Percentiles rank a stretch among this genome's conserved stretches.
Evolutionary conservation across 2,329 filamentous ascomycete species (phyloP).

Genomic region (Mycosphaerella sp.): DNA sequence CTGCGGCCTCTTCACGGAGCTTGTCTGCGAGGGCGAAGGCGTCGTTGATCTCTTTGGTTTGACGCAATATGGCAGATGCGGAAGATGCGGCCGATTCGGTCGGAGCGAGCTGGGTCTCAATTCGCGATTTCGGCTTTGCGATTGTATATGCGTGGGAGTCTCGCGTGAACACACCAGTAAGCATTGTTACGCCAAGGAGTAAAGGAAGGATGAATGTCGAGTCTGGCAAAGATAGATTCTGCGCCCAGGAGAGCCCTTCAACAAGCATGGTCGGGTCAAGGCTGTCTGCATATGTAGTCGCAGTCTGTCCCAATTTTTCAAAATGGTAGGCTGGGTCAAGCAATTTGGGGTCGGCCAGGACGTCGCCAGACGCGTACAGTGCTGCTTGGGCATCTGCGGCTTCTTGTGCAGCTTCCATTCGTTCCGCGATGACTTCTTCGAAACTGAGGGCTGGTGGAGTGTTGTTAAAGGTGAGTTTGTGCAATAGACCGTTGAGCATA

Average conservation of each 20-base stretch:
- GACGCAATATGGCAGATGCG: too few species aligned
- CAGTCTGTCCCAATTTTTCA: slow-evolving; percentile 1
- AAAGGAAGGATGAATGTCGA: slow-evolving; percentile 34
- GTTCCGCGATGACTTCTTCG: slow-evolving; percentile 5
- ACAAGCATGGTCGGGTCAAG: slow-evolving; percentile 48
- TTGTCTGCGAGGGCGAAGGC: slow-evolving; percentile 11
- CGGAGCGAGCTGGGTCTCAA: too few species aligned
- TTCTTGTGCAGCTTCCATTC: slow-evolving; percentile 6
- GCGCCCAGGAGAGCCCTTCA: slow-evolving; percentile 58
- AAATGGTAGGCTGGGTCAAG: background rate
- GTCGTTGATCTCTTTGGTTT: slow-evolving; percentile 6
- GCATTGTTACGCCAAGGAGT: slow-evolving; percentile 14
- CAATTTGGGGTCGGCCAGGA: slow-evolving; percentile 3
- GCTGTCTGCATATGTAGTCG: slow-evolving; percentile 21
- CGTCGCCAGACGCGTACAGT: background rate
- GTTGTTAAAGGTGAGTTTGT: background rate
- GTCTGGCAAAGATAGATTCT: slow-evolving; percentile 51
- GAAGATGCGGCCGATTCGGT: too few species aligned
- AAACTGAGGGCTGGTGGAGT: background rate
- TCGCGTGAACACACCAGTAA: background rate
- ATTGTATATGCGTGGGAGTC: background rate
- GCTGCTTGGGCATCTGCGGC: slow-evolving; percentile 1
- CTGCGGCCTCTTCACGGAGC: background rate
- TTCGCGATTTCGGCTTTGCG: background rate
- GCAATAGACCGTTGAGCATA: slow-evolving; percentile 7